These are phyloP conservation scores for Botryosphaeria dothidea DNA, from an alignment of 2,329 filamentous ascomycete genomes.

Conservation along the genomic window DNA sequence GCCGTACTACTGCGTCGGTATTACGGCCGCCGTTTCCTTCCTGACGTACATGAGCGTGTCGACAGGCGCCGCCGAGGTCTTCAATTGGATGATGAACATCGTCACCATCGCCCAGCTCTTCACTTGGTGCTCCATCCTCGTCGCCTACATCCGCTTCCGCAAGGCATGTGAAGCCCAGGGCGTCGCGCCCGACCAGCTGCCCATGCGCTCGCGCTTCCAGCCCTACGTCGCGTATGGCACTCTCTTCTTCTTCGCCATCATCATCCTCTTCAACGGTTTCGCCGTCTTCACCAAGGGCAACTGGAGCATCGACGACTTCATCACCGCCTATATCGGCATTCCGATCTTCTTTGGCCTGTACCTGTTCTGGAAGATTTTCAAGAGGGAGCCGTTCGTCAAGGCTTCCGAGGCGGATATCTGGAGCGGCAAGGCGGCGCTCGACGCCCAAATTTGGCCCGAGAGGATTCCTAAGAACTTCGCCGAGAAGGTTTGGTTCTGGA, in stretches of 20 bases:
- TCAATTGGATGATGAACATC: slow-evolving; percentile 34
- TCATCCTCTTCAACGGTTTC: slow-evolving; percentile 66
- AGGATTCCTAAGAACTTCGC: slow-evolving; percentile 43
- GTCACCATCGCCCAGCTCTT: slow-evolving; percentile 33
- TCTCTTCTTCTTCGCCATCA: slow-evolving; percentile 59
- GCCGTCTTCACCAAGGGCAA: slow-evolving; percentile 7
- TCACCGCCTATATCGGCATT: slow-evolving; percentile 53
- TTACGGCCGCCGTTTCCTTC: slow-evolving; percentile 52
- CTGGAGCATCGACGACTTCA: slow-evolving; percentile 37
- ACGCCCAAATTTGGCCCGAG: slow-evolving; percentile 49
- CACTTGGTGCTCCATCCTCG: slow-evolving; percentile 31
- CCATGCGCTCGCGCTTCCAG: slow-evolving; percentile 50
- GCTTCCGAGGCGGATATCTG: slow-evolving; percentile 46
- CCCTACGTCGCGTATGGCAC: slow-evolving; percentile 60
- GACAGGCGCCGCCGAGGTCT: slow-evolving; percentile 29
- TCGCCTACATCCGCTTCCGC: slow-evolving; percentile 32
- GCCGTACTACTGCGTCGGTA: slow-evolving; percentile 40
- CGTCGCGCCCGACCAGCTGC: slow-evolving; percentile 36
- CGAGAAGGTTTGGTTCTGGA: slow-evolving; percentile 52
- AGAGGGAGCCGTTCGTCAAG: slow-evolving; percentile 57
- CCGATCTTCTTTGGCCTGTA: slow-evolving; percentile 37
- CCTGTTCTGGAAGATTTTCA: slow-evolving; percentile 64
- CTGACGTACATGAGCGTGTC: slow-evolving; percentile 57
- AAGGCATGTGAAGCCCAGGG: slow-evolving; percentile 28
- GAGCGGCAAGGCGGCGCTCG: slow-evolving; percentile 49